Conservation (phyloP, 1,139 yeast species). For the Geotrichum phurueaensis region DNA sequence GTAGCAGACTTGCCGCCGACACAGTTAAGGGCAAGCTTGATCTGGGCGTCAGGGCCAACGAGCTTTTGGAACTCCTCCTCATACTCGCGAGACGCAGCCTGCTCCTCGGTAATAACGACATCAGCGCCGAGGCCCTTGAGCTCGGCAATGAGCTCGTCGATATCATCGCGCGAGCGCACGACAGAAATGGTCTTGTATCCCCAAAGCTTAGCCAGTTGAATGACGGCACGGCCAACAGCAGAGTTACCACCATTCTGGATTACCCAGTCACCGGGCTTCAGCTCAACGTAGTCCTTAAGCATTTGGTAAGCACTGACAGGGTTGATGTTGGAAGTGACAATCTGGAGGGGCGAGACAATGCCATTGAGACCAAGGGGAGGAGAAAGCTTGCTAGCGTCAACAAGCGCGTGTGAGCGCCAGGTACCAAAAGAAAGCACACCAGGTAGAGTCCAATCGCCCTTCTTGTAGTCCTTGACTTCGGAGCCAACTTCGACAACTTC, state of each 20-base stretch:
- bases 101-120: slow-evolving; percentile 82
- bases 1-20: slow-evolving; percentile 87
- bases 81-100: slow-evolving; percentile 63
- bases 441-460: slow-evolving; percentile 94
- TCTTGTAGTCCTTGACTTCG: slow-evolving; percentile 39
- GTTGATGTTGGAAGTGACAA: slow-evolving; percentile 47
- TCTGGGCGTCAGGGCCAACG: slow-evolving; percentile 31
- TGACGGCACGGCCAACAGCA: slow-evolving; percentile 90
- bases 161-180: slow-evolving; percentile 75
- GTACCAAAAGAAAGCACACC: slow-evolving; percentile 79
- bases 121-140: slow-evolving; percentile 71
- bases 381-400: slow-evolving; percentile 11
- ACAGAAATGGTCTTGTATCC: slow-evolving; percentile 83
- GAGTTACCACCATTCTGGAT: slow-evolving; percentile 96
- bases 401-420: slow-evolving; percentile 78
- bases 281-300: slow-evolving; percentile 63
- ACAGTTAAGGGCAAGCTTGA: slow-evolving; percentile 80
- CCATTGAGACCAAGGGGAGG: slow-evolving; percentile 1
- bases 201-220: slow-evolving; percentile 73
- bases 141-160: slow-evolving; percentile 56
- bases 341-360: slow-evolving; percentile 5
- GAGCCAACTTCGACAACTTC: slow-evolving; percentile 72
- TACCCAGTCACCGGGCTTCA: slow-evolving; percentile 79
- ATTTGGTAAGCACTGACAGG: slow-evolving; percentile 90
- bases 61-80: slow-evolving; percentile 55